Evolutionary conservation across 148 eudicot species (phyloP), one percentile per base, ranked within the genome.

Genomic region (Amaranthus hypochondriacus): DNA sequence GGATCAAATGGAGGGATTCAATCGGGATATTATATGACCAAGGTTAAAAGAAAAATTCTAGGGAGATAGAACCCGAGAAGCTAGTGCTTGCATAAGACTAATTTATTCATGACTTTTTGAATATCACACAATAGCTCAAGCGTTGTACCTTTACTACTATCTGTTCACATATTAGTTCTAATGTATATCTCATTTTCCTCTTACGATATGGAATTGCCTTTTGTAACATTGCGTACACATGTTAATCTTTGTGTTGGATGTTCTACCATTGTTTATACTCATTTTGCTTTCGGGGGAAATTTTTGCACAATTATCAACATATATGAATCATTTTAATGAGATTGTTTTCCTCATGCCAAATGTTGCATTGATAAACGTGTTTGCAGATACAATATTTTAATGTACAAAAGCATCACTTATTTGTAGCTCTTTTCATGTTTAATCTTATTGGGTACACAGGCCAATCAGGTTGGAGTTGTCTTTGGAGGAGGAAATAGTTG

Each of bases 401-500:
- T 70, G 69, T 48, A 42, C 64, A 46, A 55, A 48, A 10, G 15
- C 54, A 39, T 56, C 48, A n/a, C 8, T 42, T 48, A 21, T 62
- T 54, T 15, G 11, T 61, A 46, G 62, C 74, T 56, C 42, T 65
- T 56, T 51, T n/a, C 13, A 60, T 21, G 61, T 73, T 56, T 56
- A 12, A 60, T 43, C 43, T 68, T 9, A 46, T 56, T 47, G 52
- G 76, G 50, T 61, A 69, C n/a, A 48, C 82, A 94, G 98, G 81
- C 86, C 96, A 63, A 56, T 91, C 75, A 80, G 69, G 76, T 73
- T 94, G 86, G 98, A 94, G 73, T 80, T 94, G 77, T 87, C 97
- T 49, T 97, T 97, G 39, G 97, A 89, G 85, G 98, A 94, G 79
- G 98, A 94, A 85, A 83, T 87, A 69, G 89, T 89, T 71, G 83